Conservation (phyloP, 2,329 filamentous ascomycete genomes). For the Periconia sp. region DNA sequence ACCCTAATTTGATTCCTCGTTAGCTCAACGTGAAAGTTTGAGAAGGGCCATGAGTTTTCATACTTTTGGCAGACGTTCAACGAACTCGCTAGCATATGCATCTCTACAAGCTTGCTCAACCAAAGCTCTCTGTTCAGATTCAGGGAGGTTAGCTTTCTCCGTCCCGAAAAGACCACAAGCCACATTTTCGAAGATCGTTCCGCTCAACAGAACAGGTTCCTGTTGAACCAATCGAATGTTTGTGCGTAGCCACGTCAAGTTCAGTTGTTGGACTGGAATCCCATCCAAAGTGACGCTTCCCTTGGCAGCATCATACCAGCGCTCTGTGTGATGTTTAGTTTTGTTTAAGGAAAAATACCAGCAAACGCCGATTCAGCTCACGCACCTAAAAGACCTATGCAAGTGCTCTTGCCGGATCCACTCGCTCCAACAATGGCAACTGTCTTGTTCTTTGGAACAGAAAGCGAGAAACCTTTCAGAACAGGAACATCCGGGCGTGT, state of each 20-base stretch:
- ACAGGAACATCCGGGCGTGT: slow-evolving; percentile 86
- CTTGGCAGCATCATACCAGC: slow-evolving; percentile 39
- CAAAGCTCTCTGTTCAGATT: slow-evolving; percentile 66
- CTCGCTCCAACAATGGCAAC: slow-evolving; percentile 93
- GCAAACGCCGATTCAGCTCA: neutral
- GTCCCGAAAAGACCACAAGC: slow-evolving; percentile 71
- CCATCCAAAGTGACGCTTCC: slow-evolving; percentile 35
- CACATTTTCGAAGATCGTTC: slow-evolving; percentile 67
- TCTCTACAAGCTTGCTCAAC: slow-evolving; percentile 65
- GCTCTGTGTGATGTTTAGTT: slow-evolving; percentile 54
- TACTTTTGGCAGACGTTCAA: slow-evolving; percentile 60
- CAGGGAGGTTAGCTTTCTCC: slow-evolving; percentile 54
- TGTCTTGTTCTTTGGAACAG: slow-evolving; percentile 83
- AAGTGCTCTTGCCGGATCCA: slow-evolving; percentile 91
- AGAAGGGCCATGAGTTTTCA: neutral
- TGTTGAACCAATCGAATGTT: slow-evolving; percentile 76
- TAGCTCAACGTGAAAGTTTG: slow-evolving; percentile 64
- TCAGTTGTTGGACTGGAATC: slow-evolving; percentile 73
- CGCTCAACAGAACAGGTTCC: slow-evolving; percentile 32
- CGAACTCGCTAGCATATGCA: slow-evolving; percentile 90
- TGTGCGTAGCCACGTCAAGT: slow-evolving; percentile 86
- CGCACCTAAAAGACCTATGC: slow-evolving; percentile 67
- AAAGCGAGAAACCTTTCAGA: slow-evolving; percentile 77
- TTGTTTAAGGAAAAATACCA: neutral
- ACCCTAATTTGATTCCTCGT: slow-evolving; percentile 52